Conservation (phyloP, 306 rosid species). For the Ziziphus jujuba region DNA sequence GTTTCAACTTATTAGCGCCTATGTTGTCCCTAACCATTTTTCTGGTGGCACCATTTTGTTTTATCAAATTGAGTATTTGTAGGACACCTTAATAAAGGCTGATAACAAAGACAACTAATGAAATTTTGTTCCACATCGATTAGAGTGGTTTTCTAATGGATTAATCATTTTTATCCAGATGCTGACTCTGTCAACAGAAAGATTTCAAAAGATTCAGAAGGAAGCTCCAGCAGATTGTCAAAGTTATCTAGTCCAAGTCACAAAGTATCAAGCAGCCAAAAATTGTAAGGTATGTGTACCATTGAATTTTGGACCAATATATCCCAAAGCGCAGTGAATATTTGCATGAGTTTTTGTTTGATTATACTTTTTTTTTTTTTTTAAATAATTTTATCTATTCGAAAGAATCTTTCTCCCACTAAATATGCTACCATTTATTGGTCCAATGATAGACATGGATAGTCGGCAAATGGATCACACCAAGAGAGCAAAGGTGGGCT, state of each 20-base stretch:
- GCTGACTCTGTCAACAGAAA: conserved; percentile 80
- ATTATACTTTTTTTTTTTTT: not conserved
- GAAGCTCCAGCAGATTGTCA: conserved; percentile 89
- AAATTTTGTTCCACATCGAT: not conserved
- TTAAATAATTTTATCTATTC: not conserved
- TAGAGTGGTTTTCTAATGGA: conserved; percentile 1
- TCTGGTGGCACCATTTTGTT: not conserved
- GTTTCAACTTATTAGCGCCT: too few species aligned
- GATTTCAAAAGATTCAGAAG: conserved; percentile 79
- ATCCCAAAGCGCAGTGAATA: not conserved
- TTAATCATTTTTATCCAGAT: conserved; percentile 47
- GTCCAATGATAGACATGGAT: conserved; percentile 69
- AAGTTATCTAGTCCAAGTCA: conserved; percentile 79
- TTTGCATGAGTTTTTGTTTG: not conserved
- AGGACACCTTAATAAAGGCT: not conserved
- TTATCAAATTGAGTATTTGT: not conserved
- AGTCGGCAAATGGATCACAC: conserved; percentile 96
- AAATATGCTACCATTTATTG: not conserved
- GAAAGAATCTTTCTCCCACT: not conserved
- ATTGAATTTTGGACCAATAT: not conserved
- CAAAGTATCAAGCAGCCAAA: conserved; percentile 89
- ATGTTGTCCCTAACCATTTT: too few species aligned
- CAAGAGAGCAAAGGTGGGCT: conserved; percentile 87
- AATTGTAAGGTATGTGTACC: conserved; percentile 66
- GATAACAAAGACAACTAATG: not conserved